Base-by-base conservation (phyloP, 1,284 basidiomycete genomes). In the Peniophora sp. region DNA sequence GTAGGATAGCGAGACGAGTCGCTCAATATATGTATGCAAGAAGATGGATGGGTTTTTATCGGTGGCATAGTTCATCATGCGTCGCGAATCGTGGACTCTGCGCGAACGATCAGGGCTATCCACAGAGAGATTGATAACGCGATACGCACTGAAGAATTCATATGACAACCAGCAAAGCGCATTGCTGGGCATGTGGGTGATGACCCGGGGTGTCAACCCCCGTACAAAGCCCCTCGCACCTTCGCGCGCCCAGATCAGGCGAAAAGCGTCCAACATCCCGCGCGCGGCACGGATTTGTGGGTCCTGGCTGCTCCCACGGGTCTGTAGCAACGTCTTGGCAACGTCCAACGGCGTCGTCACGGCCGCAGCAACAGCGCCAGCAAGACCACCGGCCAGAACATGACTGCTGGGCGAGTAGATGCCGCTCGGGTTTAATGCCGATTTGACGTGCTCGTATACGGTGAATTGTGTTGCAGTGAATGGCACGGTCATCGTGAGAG, bases 391-490 rank as follows among this genome's bases (percentile, higher is more conserved):
- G 0, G 94, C 87, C 35, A 87, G 73, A 54, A 95, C 91, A 69
- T 99, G 97, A 24, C 94, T 89, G 32, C 82, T 63, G 10, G 97
- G 97, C 24, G 92, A 96, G 69, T 99, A 99, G 47, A 77, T 75
- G 51, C 88, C 85, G 18, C 75, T 68, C 2, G 97, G 93, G 68
- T 99, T 99, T 62, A 97, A 69, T 45, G 91, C 65, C 57, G 78
- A 76, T 71, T 99, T 98, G 53, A 96, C 70, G 66, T 92, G 90
- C 68, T 99, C 97, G 72, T 99, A 99, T 3, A 92, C 89, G 6
- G 92, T 92, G 72, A 95, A 98, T 67, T 99, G 97, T 39, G 95
- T 93, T 37, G 97, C 96, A 52, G 96, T 98, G 75, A 98, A 98
- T 1, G 97, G 97, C 41, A 99, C 92, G 41, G 91, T 88, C 81